Conservation (phyloP, 1,284 basidiomycete species). For the Trametes hirsuta region DNA sequence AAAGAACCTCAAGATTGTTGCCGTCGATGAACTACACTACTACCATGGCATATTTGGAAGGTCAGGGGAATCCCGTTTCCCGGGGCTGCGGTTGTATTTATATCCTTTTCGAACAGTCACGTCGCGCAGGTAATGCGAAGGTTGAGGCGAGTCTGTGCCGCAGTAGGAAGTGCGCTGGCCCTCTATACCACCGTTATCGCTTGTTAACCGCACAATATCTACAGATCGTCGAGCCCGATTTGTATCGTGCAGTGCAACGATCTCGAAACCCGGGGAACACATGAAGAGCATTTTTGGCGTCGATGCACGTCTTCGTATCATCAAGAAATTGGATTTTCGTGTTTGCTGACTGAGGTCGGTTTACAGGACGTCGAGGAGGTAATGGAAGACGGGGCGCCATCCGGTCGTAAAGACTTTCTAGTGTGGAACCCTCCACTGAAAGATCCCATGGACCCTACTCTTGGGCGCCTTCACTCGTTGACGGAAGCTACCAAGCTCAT, state of each 20-base stretch:
- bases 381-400: slow-evolving; percentile 83
- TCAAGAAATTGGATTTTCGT: not conserved
- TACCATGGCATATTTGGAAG: slow-evolving; percentile 76
- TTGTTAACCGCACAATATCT: not conserved
- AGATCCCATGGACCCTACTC: slow-evolving; percentile 57
- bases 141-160: slow-evolving; percentile 79
- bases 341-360: not conserved
- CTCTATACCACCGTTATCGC: not conserved
- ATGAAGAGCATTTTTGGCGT: slow-evolving; percentile 81
- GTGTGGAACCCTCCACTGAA: slow-evolving; percentile 78
- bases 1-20: slow-evolving; percentile 78
- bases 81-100: not conserved
- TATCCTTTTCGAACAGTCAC: slow-evolving; percentile 50
- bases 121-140: slow-evolving; percentile 80
- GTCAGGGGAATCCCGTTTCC: slow-evolving; percentile 36
- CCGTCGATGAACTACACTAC: slow-evolving; percentile 86
- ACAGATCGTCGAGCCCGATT: slow-evolving; percentile 67
- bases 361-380: slow-evolving; percentile 67
- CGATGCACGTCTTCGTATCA: slow-evolving; percentile 37
- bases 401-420: slow-evolving; percentile 78
- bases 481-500: slow-evolving; percentile 78
- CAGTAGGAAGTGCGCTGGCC: slow-evolving; percentile 74
- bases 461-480: slow-evolving; percentile 67
- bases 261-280: slow-evolving; percentile 77
- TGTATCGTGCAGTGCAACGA: slow-evolving; percentile 90